Conservation (phyloP, 192 early-diverging fungal species). For the Geranomyces variabilis region DNA sequence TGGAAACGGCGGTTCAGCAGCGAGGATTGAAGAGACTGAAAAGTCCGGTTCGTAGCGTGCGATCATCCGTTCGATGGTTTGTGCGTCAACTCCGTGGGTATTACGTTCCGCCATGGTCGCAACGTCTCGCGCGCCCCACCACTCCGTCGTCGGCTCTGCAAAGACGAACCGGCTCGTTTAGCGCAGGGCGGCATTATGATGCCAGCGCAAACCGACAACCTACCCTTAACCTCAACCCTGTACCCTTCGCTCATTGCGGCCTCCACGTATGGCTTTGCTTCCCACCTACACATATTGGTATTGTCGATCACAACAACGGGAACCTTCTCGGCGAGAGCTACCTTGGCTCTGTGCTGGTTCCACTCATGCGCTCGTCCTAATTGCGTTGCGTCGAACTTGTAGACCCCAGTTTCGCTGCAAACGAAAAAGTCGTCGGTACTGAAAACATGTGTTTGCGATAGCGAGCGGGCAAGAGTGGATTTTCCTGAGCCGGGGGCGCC, state of each 20-base stretch:
- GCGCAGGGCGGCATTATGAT: too few relatives aligned
- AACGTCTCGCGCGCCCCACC: slow-evolving; percentile 46
- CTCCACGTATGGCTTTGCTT: slow-evolving; percentile 52
- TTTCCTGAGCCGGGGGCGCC: slow-evolving; percentile 54
- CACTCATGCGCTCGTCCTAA: slow-evolving; percentile 44
- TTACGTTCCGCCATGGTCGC: slow-evolving; percentile 38
- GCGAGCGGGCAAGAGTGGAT: slow-evolving; percentile 40
- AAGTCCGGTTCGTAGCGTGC: slow-evolving; percentile 49
- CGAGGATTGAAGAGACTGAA: slow-evolving; percentile 37
- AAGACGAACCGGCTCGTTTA: too few relatives aligned
- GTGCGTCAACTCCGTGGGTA: slow-evolving; percentile 44
- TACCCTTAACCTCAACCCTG: slow-evolving; percentile 23
- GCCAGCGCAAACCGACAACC: background rate
- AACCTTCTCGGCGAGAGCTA: slow-evolving; percentile 27
- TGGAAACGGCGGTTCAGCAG: background rate
- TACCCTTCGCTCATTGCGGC: slow-evolving; percentile 39
- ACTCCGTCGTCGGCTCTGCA: slow-evolving; percentile 45
- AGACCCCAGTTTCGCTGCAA: slow-evolving; percentile 10
- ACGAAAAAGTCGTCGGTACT: slow-evolving; percentile 58
- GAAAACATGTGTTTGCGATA: slow-evolving; percentile 31
- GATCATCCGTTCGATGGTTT: slow-evolving; percentile 48
- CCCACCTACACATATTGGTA: slow-evolving; percentile 48
- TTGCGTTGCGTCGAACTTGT: slow-evolving; percentile 42
- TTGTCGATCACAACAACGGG: slow-evolving; percentile 57
- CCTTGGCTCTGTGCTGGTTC: slow-evolving; percentile 44